Base-by-base conservation (phyloP, 371 early-diverging fungal genomes). In the Zopfochytrium polystomum region DNA sequence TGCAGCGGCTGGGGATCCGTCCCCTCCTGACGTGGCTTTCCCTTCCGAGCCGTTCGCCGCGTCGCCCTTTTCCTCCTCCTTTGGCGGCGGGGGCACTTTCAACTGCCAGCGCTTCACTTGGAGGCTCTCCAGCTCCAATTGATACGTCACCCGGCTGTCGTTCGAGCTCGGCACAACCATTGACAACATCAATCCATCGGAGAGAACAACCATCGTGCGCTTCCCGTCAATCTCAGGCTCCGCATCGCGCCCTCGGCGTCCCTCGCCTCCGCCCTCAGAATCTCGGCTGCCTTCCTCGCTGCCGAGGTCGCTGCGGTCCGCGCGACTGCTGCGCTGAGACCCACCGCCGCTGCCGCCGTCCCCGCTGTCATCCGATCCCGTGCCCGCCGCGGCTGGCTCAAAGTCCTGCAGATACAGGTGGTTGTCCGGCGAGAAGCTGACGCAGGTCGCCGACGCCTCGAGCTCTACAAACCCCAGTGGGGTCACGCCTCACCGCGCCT, bases 381-480 rank as follows among this genome's bases (percentile, higher is more conserved):
- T 20, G 27, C 31, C 63, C 1, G 60, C 63, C 1, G 59, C 67
- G 20, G 32, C 27, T 1, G 65, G 65, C 46, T 72, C 71, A 29
- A 75, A 62, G 20, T 47, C 61, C 52, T 70, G 60, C 52, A n/a
- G n/a, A n/a, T n/a, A n/a, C n/a, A 65, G 26, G 57, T 78, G 75
- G 49, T 76, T 72, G 59, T 77, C 77, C 3, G 74, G 70, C 5
- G 70, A 73, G 60, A 75, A 76, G 4, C 72, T 35, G 20, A 78
- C 35, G 13, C 46, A 30, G 1, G 43, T 52, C 4, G 63, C 60
- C 9, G 52, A 23, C 26, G 56, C 30, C 5, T 67, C 67, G 18
- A 74, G 29, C 26, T 68, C 63, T 1, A 80, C 20, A 57, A 73
- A 77, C 6, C 80, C 78, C 7, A 80, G 20, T 1, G 78, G 80